Evolutionary conservation across 768 basidiomycete genomes (phyloP), one percentile per base, ranked within the genome.

Genomic region (Pleurotus tuoliensis): DNA sequence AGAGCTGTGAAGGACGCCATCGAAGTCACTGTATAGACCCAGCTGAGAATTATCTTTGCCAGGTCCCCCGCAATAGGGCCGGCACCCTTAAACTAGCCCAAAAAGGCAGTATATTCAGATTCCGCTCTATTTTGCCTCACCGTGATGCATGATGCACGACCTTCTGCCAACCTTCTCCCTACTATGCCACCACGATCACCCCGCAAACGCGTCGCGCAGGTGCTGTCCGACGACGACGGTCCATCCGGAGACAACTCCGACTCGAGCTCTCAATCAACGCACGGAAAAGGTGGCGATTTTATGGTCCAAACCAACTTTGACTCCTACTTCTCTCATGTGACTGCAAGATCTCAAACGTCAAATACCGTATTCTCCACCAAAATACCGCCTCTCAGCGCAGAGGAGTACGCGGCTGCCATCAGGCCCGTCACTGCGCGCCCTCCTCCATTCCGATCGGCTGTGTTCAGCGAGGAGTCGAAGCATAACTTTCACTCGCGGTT

Each of bases 251-350:
- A 18, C 18, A 8, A 47, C 18, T 41, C 51, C 8, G 41, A 44
- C 16, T 39, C 39, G 11, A 41, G 37, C 39, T 40, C 51, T 2
- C 37, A 53, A n/a, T 53, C 51, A 7, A 4, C 11, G 11, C 30
- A 34, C 11, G 30, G 30, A 34, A 11, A 34, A 34, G 30, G 30
- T 11, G 41, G 24, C 51, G 67, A 27, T 68, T 34, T 78, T 54
- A 79, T 90, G 47, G 79, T 83, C 3, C 78, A 82, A 22, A 84
- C 90, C 5, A 74, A 85, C 5, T 93, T 94, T 55, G 94, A 98
- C 72, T 84, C 87, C 18, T 98, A 96, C 73, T 91, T 98, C 67
- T 77, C 75, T 5, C 79, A 84, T 40, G 74, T 80, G 25, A 75
- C 84, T 7, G 76, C 83, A 20, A 80, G 87, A 13, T 71, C 84